These are phyloP conservation scores for Rubroboletus satanas DNA, from an alignment of 768 basidiomycete genomes.

Conservation along the genomic window DNA sequence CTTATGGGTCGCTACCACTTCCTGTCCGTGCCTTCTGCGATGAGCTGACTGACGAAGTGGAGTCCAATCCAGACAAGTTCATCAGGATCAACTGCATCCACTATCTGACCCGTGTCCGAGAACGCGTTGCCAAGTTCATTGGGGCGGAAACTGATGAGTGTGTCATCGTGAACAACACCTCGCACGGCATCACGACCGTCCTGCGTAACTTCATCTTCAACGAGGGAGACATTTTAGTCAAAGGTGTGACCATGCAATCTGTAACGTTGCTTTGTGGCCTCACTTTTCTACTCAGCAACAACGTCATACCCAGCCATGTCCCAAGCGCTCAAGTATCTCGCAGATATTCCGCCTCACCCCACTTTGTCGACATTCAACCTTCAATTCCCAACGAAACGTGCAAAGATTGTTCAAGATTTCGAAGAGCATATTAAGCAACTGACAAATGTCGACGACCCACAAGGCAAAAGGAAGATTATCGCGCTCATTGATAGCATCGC, in stretches of 20 bases:
- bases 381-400: constrained; percentile 54
- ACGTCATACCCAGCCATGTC: constrained; percentile 57
- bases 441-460: constrained; percentile 16
- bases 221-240: constrained; percentile 61
- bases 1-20: constrained; percentile 54
- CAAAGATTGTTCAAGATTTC: constrained; percentile 51
- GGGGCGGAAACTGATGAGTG: constrained; percentile 54
- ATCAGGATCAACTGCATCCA: constrained; percentile 36
- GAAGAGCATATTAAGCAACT: constrained; percentile 35
- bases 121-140: constrained; percentile 45
- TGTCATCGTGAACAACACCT: constrained; percentile 40
- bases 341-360: constrained; percentile 55
- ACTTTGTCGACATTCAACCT: constrained; percentile 46
- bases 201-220: constrained; percentile 52
- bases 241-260: constrained; percentile 24
- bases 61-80: constrained; percentile 57
- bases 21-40: constrained; percentile 47
- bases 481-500: constrained; percentile 68
- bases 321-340: constrained; percentile 48
- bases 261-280: neutral
- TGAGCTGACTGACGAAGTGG: constrained; percentile 40
- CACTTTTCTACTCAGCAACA: constrained; percentile 35
- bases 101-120: constrained; percentile 38
- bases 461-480: constrained; percentile 46
- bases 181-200: constrained; percentile 53